These are phyloP conservation scores for Colletotrichum cuscutae DNA, from an alignment of 2,329 filamentous ascomycete genomes.

Conservation along the genomic window DNA sequence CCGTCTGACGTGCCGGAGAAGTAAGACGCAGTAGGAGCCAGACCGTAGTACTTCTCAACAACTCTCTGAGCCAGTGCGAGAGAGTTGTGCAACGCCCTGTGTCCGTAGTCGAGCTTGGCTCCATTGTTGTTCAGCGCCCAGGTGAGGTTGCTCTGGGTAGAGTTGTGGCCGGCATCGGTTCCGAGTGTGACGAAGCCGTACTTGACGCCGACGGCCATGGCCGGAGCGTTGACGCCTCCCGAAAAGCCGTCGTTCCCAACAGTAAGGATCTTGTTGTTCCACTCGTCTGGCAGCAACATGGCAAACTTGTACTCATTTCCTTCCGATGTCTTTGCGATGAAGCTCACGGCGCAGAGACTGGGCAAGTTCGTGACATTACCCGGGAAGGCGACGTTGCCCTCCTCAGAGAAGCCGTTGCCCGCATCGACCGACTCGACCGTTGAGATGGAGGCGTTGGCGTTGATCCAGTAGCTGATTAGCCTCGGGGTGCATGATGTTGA, in stretches of 20 bases:
- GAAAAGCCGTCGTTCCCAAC: slow-evolving; percentile 44
- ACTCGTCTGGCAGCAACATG: slow-evolving; percentile 45
- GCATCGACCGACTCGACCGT: slow-evolving; percentile 31
- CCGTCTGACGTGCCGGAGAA: slow-evolving; percentile 63
- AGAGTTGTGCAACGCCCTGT: slow-evolving; percentile 57
- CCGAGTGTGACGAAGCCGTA: slow-evolving; percentile 54
- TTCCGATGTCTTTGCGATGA: slow-evolving; percentile 42
- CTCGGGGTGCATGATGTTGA: slow-evolving; percentile 18
- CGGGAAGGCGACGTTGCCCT: slow-evolving; percentile 39
- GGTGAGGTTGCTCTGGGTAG: slow-evolving; percentile 40
- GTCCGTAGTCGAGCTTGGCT: slow-evolving; percentile 49
- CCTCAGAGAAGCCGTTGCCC: slow-evolving; percentile 40
- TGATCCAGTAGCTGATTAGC: slow-evolving; percentile 29
- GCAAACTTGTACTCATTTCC: slow-evolving; percentile 42
- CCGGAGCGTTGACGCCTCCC: slow-evolving; percentile 47
- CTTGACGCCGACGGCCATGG: slow-evolving; percentile 39
- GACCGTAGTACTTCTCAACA: slow-evolving; percentile 57
- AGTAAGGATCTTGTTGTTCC: slow-evolving; percentile 45
- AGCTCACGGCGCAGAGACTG: slow-evolving; percentile 44
- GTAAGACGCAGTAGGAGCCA: slow-evolving; percentile 47
- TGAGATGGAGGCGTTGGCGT: slow-evolving; percentile 29
- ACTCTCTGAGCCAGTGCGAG: slow-evolving; percentile 59
- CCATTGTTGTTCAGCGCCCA: slow-evolving; percentile 54
- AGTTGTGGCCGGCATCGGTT: slow-evolving; percentile 57
- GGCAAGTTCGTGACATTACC: slow-evolving; percentile 43